Percentiles rank a stretch among this genome's conserved stretches.
These are phyloP conservation scores for Penicillium sp. DNA, from an alignment of 2,329 filamentous ascomycete genomes.

Conservation along the genomic window DNA sequence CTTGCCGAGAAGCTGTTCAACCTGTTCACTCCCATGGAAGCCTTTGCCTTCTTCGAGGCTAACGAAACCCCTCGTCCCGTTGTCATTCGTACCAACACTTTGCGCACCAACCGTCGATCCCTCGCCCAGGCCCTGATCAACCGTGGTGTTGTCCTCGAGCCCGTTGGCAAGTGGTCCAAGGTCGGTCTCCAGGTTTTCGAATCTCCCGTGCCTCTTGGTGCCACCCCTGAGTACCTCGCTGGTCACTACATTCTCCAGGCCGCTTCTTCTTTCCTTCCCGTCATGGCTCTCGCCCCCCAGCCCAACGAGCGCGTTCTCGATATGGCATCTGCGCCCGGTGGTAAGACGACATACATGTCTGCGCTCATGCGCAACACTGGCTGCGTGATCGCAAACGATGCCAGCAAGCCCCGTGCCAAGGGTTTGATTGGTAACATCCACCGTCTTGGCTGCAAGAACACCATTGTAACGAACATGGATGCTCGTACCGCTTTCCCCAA, in stretches of 20 bases:
- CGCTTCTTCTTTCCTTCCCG: conserved; percentile 92
- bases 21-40: conserved; percentile 89
- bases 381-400: conserved; percentile 93
- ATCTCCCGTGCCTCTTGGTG: conserved; percentile 80
- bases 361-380: conserved; percentile 98
- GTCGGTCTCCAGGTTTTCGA: conserved; percentile 97
- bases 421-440: conserved; percentile 98
- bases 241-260: conserved; percentile 98
- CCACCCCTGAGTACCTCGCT: conserved; percentile 94
- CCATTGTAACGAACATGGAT: conserved; percentile 93
- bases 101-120: conserved; percentile 74
- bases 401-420: conserved; percentile 88
- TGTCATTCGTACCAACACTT: conserved; percentile 94
- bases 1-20: conserved; percentile 95
- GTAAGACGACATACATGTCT: conserved; percentile 95
- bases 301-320: conserved; percentile 89
- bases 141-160: conserved; percentile 91
- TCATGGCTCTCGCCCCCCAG: conserved; percentile 95
- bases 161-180: conserved; percentile 98
- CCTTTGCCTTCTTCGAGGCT: conserved; percentile 97
- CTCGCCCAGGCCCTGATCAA: conserved; percentile 94
- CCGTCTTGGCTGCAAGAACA: conserved; percentile 88
- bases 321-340: conserved; percentile 92
- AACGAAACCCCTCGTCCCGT: conserved; percentile 94
- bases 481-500: conserved; percentile 84